These are phyloP conservation scores for Tricholoma furcatifolium DNA, from an alignment of 768 basidiomycete genomes.

Conservation along the genomic window DNA sequence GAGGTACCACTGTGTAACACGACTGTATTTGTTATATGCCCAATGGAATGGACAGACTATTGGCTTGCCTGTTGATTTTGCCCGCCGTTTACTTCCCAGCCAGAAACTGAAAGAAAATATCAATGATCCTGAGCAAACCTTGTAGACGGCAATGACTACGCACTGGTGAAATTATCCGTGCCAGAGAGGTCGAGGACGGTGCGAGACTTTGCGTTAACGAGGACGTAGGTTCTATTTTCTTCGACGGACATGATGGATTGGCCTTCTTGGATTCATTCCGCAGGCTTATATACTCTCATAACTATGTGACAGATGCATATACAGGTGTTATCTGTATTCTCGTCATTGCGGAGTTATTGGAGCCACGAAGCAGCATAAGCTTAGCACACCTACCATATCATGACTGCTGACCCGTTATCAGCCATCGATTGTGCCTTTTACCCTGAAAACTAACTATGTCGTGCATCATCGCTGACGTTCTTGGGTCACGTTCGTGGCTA, in stretches of 20 bases:
- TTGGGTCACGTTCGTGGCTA: no score
- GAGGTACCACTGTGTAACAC: conserved; percentile 18
- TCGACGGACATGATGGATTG: conserved; percentile 16
- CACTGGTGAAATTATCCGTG: conserved; percentile 37
- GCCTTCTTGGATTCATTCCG: not conserved
- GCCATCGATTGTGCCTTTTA: conserved; percentile 5
- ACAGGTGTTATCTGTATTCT: no score
- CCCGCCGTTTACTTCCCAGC: conserved; percentile 35
- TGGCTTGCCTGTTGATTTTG: conserved; percentile 40
- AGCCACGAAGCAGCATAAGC: not conserved
- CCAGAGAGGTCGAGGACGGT: conserved; percentile 50
- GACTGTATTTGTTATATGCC: not conserved
- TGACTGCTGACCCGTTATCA: conserved; percentile 9
- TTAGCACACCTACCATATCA: not conserved
- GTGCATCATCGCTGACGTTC: no score
- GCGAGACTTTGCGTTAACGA: conserved; percentile 31
- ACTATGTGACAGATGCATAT: not conserved
- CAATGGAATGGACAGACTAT: not conserved
- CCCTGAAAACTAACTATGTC: no score
- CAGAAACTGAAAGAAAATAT: conserved; percentile 34
- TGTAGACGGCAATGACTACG: not conserved
- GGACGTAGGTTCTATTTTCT: conserved; percentile 12
- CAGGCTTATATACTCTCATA: conserved; percentile 4
- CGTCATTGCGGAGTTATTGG: not conserved
- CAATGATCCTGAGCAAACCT: not conserved